Evolutionary conservation across 2,329 filamentous ascomycete species (phyloP).

Genomic region (Lachnellula hyalina): DNA sequence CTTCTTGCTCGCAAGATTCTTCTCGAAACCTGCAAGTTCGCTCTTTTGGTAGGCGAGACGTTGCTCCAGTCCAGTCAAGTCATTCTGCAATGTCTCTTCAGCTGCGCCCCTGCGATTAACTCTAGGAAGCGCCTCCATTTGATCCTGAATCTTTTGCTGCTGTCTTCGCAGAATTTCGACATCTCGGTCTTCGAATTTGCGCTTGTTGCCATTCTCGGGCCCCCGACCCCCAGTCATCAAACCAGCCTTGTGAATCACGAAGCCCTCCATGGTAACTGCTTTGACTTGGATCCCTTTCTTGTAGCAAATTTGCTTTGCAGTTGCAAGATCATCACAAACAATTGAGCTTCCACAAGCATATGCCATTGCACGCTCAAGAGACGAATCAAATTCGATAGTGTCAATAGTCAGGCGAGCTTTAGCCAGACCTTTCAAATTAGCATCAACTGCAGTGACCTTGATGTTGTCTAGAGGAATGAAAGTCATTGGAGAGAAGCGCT

Average conservation of each 20-base stretch:
- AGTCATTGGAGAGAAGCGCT: constrained; percentile 79
- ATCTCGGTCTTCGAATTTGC: constrained; percentile 84
- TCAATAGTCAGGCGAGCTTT: constrained; percentile 88
- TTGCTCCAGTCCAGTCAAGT: constrained; percentile 74
- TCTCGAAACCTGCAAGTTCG: constrained; percentile 72
- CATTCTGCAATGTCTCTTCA: constrained; percentile 76
- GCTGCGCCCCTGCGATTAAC: constrained; percentile 68
- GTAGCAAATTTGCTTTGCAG: constrained; percentile 88
- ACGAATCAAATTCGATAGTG: constrained; percentile 87
- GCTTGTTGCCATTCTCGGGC: constrained; percentile 66
- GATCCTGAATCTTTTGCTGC: constrained; percentile 68
- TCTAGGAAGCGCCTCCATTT: constrained; percentile 75
- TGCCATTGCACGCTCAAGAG: constrained; percentile 84
- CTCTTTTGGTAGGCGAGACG: constrained; percentile 65
- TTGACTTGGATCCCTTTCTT: constrained; percentile 80
- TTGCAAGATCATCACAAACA: constrained; percentile 80
- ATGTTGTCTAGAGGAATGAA: constrained; percentile 98
- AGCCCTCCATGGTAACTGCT: constrained; percentile 91
- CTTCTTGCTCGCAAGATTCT: constrained; percentile 79
- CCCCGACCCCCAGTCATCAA: constrained; percentile 94
- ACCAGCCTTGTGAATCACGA: constrained; percentile 92
- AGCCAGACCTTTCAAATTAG: constrained; percentile 82
- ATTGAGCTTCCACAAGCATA: constrained; percentile 94
- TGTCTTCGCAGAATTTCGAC: constrained; percentile 77
- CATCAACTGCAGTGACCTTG: constrained; percentile 86